Conservation (phyloP, 129 eudicot genomes). For the Flaveria bidentis region DNA sequence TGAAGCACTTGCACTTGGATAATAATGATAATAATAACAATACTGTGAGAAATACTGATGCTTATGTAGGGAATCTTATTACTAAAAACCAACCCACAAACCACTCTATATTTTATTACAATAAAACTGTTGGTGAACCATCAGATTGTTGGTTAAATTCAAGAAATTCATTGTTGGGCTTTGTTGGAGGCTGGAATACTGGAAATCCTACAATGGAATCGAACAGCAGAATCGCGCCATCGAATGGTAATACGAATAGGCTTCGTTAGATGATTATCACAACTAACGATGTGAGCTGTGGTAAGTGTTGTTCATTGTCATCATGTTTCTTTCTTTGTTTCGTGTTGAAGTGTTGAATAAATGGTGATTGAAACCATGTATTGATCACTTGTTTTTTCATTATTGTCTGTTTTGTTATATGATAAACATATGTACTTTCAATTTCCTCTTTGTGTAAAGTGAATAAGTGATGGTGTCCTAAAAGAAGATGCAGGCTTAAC, state of each 20-base stretch:
- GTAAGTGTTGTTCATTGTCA: not conserved
- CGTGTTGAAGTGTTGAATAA: not conserved
- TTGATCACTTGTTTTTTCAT: not conserved
- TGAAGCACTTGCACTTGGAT: slow-evolving; percentile 16
- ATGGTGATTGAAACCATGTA: not conserved
- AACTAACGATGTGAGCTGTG: not conserved
- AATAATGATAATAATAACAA: not conserved
- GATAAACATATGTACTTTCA: not conserved
- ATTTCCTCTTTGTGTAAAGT: not conserved
- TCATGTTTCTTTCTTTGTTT: not conserved
- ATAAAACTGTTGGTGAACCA: slow-evolving; percentile 16
- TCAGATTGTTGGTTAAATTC: slow-evolving; percentile 29
- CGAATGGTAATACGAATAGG: slow-evolving; percentile 26
- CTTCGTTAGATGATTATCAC: not conserved
- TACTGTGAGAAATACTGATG: not conserved
- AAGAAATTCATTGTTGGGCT: slow-evolving; percentile 16
- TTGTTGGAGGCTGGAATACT: slow-evolving; percentile 33
- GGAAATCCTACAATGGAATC: slow-evolving; percentile 11
- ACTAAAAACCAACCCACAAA: not conserved
- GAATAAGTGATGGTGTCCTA: not conserved
- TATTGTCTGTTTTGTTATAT: not conserved
- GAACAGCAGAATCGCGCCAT: slow-evolving; percentile 21
- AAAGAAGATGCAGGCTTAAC: not conserved
- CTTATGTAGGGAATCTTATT: slow-evolving; percentile 18
- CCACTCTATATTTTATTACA: slow-evolving; percentile 16